Evolutionary conservation across 108 stramenopile genomes (phyloP), one percentile per base, ranked within the genome.

Genomic region (Nitzschia sp.): DNA sequence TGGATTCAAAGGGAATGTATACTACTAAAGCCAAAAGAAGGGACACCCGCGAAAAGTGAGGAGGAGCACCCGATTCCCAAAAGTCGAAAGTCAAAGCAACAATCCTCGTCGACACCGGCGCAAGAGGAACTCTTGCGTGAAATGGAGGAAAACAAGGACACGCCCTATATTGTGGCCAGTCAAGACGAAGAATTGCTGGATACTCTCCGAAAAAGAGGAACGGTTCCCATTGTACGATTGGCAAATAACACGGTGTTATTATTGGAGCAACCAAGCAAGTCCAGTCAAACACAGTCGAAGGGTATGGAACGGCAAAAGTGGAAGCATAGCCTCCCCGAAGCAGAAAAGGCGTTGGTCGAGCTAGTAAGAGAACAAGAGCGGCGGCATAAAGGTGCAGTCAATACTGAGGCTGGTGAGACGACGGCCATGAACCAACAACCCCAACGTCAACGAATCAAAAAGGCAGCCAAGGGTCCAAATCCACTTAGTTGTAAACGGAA

Each of bases 401-500:
- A 17, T 18, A 13, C 38, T 2, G 25, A n/a, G 0, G 24, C 21
- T 0, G 54, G 57, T 18, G 24, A 45, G 9, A 68, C 31, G 26
- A 15, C 9, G 6, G 36, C 21, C 38, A 34, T 21, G 38, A 25
- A 45, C 19, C 36, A 3, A 28, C 17, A 5, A 3, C 33, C 21
- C 8, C 28, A 35, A 19, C 8, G 49, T 9, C 49, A 17, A 51
- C 11, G 49, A 19, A 51, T 51, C 4, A 51, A 51, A 51, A 85
- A 78, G 54, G 88, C 88, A 23, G n/a, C n/a, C n/a, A 90, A 86
- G 67, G 88, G 79, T 42, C 88, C 91, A 3, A 93, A 93, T 71
- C 91, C 91, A 59, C 59, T 93, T 35, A 90, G 88, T 63, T 93
- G 91, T 66, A 92, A 92, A 35, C 47, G 71, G 17, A 75, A 75